Percentiles rank a stretch among this genome's conserved stretches.
These are phyloP conservation scores for Skeletonema marinoi DNA, from an alignment of 108 stramenopile species.

Conservation along the genomic window DNA sequence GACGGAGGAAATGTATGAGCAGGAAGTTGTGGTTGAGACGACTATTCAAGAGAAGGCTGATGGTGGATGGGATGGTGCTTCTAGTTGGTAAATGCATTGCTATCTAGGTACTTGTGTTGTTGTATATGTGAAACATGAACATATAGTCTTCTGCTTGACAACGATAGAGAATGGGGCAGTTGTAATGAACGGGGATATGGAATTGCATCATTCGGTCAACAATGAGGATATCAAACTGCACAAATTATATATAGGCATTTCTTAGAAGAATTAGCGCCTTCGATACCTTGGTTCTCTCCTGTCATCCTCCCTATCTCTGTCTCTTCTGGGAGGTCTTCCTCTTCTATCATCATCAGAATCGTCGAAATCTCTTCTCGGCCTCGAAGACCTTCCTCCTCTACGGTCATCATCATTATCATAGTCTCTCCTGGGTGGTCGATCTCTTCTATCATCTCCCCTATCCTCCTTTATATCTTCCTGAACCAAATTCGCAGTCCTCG, in stretches of 20 bases:
- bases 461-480: background rate
- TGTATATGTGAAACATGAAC: too few relatives aligned
- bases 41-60: conserved; percentile 50
- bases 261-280: background rate
- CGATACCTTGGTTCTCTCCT: background rate
- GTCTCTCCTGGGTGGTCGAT: background rate
- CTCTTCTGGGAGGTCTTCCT: background rate
- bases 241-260: background rate
- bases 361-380: background rate
- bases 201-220: background rate
- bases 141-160: background rate
- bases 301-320: background rate
- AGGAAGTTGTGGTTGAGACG: conserved; percentile 60
- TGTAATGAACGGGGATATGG: background rate
- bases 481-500: background rate
- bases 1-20: conserved; percentile 88
- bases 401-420: background rate
- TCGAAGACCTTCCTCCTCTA: background rate
- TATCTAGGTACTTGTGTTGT: background rate
- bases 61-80: conserved; percentile 45
- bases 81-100: conserved; percentile 40
- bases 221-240: background rate
- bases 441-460: background rate
- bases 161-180: background rate
- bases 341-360: background rate